A percentile compares a stretch with the other conserved stretches of the same genome.
Evolutionary conservation across 257 asterid species (phyloP).

Genomic region (Agastache rugosa): DNA sequence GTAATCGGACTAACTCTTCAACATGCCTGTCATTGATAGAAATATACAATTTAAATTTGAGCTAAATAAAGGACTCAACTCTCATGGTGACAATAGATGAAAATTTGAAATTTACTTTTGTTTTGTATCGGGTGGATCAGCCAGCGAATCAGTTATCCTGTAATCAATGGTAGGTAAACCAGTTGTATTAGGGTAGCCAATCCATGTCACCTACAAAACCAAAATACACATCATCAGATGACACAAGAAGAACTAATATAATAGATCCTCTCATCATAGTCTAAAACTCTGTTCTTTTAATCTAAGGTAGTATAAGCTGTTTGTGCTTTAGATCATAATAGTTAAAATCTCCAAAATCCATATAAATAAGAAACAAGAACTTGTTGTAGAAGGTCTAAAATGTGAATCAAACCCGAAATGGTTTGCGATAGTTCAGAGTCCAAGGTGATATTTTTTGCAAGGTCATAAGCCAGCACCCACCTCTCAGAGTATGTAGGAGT

Average conservation of each 20-base stretch:
- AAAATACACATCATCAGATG: conserved; percentile 34
- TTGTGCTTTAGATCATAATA: neutral
- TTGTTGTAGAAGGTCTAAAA: conserved; percentile 2
- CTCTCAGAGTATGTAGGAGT: conserved; percentile 1
- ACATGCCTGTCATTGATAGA: conserved; percentile 74
- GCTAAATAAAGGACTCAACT: conserved; percentile 25
- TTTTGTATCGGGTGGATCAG: conserved; percentile 80
- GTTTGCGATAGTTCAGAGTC: conserved; percentile 10
- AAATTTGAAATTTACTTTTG: conserved; percentile 61
- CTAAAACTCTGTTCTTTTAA: neutral
- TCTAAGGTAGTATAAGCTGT: conserved; percentile 16
- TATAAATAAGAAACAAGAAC: conserved; percentile 15
- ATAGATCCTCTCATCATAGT: neutral
- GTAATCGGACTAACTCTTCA: conserved; percentile 90
- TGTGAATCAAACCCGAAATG: conserved; percentile 22
- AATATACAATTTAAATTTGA: conserved; percentile 30
- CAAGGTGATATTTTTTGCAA: conserved; percentile 9
- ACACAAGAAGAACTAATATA: conserved; percentile 25
- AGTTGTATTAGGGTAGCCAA: conserved; percentile 99
- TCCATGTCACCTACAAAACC: conserved; percentile 90
- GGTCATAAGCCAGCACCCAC: neutral
- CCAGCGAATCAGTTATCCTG: conserved; percentile 90
- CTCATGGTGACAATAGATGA: conserved; percentile 11
- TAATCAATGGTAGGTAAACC: conserved; percentile 97
- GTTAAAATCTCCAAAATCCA: conserved; percentile 10